phyloP scores from a whole-genome alignment of 176 grass and related monocot species.

The Ensete ventricosum region DNA sequence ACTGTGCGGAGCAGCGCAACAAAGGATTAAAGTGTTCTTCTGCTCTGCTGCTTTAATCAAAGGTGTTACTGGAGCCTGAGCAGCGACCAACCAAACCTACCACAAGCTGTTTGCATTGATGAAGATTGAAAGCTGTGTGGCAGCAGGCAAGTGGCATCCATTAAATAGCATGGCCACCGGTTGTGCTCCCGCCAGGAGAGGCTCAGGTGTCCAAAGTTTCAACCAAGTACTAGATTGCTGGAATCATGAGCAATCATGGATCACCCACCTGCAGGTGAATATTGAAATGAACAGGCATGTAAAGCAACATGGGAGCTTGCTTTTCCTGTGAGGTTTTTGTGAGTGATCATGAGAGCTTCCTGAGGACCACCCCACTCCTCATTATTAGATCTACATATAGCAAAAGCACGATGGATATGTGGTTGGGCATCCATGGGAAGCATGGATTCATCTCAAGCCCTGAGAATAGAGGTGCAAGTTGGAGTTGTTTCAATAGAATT shows the following conservation, averaged over 20 bases:
- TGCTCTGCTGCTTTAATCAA: not conserved
- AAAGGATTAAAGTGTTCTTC: not conserved
- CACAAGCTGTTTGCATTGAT: not conserved
- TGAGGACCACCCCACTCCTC: not conserved
- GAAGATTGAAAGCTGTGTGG: not conserved
- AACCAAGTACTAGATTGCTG: conserved; percentile 14
- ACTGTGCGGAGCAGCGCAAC: not conserved
- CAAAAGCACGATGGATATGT: not conserved
- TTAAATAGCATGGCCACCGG: not conserved
- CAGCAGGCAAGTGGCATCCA: not conserved
- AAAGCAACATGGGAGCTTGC: not conserved
- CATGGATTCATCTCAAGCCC: not conserved
- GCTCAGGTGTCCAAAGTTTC: conserved; percentile 3
- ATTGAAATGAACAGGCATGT: not conserved
- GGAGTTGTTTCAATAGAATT: no score
- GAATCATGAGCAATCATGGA: conserved; percentile 10
- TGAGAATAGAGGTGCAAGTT: not conserved
- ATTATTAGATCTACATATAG: not conserved
- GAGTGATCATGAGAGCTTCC: not conserved
- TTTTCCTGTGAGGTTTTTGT: no score
- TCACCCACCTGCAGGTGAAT: conserved; percentile 8
- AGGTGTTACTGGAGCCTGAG: not conserved
- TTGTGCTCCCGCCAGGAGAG: not conserved
- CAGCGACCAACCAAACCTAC: not conserved
- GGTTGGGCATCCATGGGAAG: not conserved